These are phyloP conservation scores for Bisporella sp. DNA, from an alignment of 2,329 filamentous ascomycete species.

Conservation along the genomic window DNA sequence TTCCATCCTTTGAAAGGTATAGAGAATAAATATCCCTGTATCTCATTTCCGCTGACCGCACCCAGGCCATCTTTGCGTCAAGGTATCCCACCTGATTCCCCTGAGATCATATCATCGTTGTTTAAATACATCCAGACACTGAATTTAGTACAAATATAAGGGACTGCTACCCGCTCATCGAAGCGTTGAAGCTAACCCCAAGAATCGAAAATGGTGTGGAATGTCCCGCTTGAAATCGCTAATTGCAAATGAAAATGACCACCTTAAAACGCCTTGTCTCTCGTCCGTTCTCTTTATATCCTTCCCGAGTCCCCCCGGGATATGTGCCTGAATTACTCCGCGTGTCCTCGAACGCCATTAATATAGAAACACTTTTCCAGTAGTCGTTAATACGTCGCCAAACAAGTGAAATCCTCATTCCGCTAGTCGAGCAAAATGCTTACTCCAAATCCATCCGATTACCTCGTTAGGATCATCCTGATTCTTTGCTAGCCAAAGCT, in stretches of 20 bases:
- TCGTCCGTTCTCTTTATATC: background rate
- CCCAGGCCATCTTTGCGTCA: too few relatives aligned
- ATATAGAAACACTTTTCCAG: background rate
- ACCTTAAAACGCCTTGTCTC: background rate
- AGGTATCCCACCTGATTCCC: too few relatives aligned
- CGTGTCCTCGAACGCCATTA: background rate
- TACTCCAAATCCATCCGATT: slow-evolving; percentile 98
- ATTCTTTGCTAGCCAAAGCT: slow-evolving; percentile 95
- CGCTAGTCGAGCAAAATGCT: slow-evolving; percentile 72
- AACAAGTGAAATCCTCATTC: slow-evolving; percentile 16
- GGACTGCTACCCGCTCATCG: too few relatives aligned
- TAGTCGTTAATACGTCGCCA: background rate
- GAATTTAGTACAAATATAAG: too few relatives aligned
- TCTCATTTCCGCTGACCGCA: too few relatives aligned
- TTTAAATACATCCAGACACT: too few relatives aligned
- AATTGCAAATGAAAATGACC: background rate
- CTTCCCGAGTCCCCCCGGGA: background rate
- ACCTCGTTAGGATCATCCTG: slow-evolving; percentile 77
- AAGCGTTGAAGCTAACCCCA: too few relatives aligned
- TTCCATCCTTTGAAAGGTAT: too few relatives aligned
- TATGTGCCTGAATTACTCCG: background rate
- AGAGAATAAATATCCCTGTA: too few relatives aligned
- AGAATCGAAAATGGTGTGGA: too few relatives aligned
- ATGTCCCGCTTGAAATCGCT: background rate
- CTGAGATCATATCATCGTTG: too few relatives aligned